phyloP scores from a whole-genome alignment of 306 rosid species.

The Cucurbita moschata region DNA sequence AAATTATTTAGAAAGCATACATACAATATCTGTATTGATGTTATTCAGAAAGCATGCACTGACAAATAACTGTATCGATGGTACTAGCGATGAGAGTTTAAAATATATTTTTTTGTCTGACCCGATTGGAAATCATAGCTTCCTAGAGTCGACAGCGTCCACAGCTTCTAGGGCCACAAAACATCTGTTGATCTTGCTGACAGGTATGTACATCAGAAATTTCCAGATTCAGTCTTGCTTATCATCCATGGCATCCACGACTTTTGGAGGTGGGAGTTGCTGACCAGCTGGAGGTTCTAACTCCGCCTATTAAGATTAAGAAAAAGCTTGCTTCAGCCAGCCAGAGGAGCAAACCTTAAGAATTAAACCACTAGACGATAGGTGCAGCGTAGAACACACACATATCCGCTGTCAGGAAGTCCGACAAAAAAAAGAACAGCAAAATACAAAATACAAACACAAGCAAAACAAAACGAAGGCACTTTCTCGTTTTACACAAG shows the following conservation, averaged over 20 bases:
- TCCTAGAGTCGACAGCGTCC: neutral
- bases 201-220: neutral
- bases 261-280: conserved; percentile 16
- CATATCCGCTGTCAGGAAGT: neutral
- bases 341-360: neutral
- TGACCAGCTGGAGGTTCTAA: conserved; percentile 24
- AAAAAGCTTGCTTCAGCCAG: neutral
- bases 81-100: neutral
- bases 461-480: neutral
- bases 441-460: neutral
- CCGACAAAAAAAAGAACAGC: neutral
- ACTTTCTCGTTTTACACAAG: neutral
- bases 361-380: neutral
- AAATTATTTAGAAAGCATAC: neutral
- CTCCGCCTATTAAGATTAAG: conserved; percentile 21
- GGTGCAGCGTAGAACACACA: neutral
- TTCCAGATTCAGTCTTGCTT: conserved; percentile 41
- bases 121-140: conserved; percentile 1
- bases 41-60: neutral
- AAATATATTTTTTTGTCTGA: neutral
- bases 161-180: neutral
- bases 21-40: neutral
- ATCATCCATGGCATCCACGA: conserved; percentile 17
- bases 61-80: neutral
- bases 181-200: neutral